Conservation (phyloP, 2,329 filamentous ascomycete species). For the Chlorencoelia australis region DNA sequence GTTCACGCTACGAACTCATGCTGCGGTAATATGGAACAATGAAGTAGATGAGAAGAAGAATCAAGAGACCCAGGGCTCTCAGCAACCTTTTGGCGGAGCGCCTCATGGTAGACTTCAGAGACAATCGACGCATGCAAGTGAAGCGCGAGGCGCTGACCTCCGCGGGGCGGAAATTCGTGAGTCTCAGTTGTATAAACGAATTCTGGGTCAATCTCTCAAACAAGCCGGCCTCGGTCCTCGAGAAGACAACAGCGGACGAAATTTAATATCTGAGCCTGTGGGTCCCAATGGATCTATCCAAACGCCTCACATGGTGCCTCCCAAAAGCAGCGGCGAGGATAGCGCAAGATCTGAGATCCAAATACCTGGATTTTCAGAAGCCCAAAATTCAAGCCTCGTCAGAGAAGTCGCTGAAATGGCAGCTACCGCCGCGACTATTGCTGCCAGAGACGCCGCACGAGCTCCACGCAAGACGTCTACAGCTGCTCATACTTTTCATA, state of each 20-base stretch:
- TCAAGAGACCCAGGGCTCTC: constrained; percentile 35
- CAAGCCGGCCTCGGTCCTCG: constrained; percentile 61
- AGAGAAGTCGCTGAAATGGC: constrained; percentile 90
- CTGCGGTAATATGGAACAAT: constrained; percentile 91
- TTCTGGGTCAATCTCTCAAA: constrained; percentile 80
- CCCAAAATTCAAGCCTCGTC: constrained; percentile 71
- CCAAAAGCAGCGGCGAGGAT: constrained; percentile 44
- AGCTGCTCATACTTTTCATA: constrained; percentile 27
- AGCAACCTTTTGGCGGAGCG: constrained; percentile 14
- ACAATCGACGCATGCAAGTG: constrained; percentile 16
- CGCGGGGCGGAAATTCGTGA: constrained; percentile 61
- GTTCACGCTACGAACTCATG: constrained; percentile 93
- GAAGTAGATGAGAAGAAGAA: constrained; percentile 70
- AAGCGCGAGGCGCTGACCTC: constrained; percentile 11
- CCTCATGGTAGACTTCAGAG: constrained; percentile 19
- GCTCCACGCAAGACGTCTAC: constrained; percentile 40
- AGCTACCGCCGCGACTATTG: constrained; percentile 79
- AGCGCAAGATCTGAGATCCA: constrained; percentile 37
- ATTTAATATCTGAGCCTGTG: constrained; percentile 25
- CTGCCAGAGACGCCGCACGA: constrained; percentile 63
- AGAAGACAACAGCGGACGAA: constrained; percentile 34
- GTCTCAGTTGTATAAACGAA: constrained; percentile 83
- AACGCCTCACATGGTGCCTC: constrained; percentile 67
- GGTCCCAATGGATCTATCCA: constrained; percentile 34
- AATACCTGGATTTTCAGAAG: constrained; percentile 64